phyloP scores from a whole-genome alignment of 73 alveolate genomes.

The Effrenium voratum region DNA sequence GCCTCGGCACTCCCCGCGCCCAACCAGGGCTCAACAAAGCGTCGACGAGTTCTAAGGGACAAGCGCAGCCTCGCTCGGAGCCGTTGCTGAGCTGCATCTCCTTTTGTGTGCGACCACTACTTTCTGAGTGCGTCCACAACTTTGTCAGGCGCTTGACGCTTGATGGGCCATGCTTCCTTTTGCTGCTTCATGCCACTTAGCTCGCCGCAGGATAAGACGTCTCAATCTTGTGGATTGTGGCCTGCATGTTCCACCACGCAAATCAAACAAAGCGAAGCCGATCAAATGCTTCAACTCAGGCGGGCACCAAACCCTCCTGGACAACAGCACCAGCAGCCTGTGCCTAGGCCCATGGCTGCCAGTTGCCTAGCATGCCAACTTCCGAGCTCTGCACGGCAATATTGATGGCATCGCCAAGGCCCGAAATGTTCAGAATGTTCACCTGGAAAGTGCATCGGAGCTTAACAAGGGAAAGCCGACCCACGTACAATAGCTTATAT shows the following conservation, averaged over 20 bases:
- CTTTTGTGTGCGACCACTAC: background rate
- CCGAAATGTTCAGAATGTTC: background rate
- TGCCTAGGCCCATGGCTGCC: background rate
- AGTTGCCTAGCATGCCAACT: background rate
- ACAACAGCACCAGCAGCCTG: slow-evolving; percentile 19
- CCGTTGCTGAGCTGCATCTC: slow-evolving; percentile 1
- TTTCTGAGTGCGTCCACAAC: background rate
- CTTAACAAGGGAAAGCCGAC: background rate
- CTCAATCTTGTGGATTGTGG: slow-evolving; percentile 11
- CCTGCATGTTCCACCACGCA: background rate
- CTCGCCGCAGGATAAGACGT: background rate
- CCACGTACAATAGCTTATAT: background rate
- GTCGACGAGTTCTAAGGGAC: too few relatives aligned
- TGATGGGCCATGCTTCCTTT: too few relatives aligned
- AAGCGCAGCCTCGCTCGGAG: slow-evolving; percentile 13
- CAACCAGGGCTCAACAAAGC: too few relatives aligned
- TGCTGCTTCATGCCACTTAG: background rate
- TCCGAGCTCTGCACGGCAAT: background rate
- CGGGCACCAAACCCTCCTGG: background rate
- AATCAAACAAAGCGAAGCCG: too few relatives aligned
- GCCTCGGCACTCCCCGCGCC: too few relatives aligned
- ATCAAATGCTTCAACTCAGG: too few relatives aligned
- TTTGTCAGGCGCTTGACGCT: background rate
- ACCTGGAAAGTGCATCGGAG: background rate
- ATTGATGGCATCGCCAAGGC: slow-evolving; percentile 3